These are phyloP conservation scores for Rubia peregrina DNA, from an alignment of 305 asterid species.

Conservation along the genomic window DNA sequence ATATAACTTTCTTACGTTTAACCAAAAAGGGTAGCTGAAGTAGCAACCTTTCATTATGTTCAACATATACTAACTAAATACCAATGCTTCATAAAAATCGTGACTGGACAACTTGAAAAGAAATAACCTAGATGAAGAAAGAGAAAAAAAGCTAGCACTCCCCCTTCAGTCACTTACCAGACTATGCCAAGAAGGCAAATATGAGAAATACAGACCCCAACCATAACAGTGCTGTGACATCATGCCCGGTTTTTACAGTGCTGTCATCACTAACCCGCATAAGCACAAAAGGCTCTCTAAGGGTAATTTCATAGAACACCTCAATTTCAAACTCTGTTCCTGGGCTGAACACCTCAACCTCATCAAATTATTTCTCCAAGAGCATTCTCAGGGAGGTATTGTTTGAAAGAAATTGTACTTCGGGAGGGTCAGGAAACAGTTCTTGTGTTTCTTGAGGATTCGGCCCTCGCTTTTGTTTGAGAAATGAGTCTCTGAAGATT, in stretches of 20 bases:
- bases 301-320: too few species aligned
- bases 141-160: background rate
- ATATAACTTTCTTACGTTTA: background rate
- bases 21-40: background rate
- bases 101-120: background rate
- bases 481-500: background rate
- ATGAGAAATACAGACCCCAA: slow-evolving; percentile 93
- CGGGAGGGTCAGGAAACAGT: background rate
- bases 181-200: slow-evolving; percentile 78
- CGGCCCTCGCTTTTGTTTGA: background rate
- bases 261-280: too few species aligned
- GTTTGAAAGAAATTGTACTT: background rate
- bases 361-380: too few species aligned
- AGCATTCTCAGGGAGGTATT: too few species aligned
- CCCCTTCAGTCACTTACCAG: slow-evolving; percentile 51
- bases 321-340: too few species aligned
- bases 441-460: background rate
- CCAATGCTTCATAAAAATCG: background rate
- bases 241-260: too few species aligned
- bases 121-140: too few species aligned
- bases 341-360: too few species aligned
- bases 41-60: background rate
- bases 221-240: slow-evolving; percentile 30
- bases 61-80: background rate
- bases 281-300: too few species aligned